phyloP scores from a whole-genome alignment of 768 basidiomycete genomes.

The Pluteus cervinus region DNA sequence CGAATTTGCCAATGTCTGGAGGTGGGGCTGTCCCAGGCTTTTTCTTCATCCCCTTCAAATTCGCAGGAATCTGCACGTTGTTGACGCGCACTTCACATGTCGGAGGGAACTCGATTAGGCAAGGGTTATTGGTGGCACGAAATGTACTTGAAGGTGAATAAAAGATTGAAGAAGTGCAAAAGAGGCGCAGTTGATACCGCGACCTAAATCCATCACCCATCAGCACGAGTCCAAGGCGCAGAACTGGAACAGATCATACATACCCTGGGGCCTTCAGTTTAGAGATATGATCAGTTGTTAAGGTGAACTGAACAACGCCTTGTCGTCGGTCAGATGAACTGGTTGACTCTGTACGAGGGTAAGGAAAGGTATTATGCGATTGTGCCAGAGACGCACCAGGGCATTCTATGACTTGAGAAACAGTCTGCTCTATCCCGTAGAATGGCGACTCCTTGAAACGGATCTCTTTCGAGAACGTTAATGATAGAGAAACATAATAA shows the following conservation, averaged over 20 bases:
- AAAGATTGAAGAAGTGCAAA: slow-evolving; percentile 82
- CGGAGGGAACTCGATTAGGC: slow-evolving; percentile 86
- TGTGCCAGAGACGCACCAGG: slow-evolving; percentile 48
- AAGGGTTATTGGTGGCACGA: slow-evolving; percentile 44
- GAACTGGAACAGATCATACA: slow-evolving; percentile 13
- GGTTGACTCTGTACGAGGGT: slow-evolving; percentile 52
- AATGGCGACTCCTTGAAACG: slow-evolving; percentile 82
- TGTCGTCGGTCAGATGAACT: slow-evolving; percentile 74
- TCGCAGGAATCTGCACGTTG: slow-evolving; percentile 57
- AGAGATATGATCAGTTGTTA: slow-evolving; percentile 55
- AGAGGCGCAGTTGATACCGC: slow-evolving; percentile 77
- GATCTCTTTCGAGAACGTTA: slow-evolving; percentile 37
- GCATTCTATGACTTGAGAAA: slow-evolving; percentile 67
- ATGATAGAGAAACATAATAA: slow-evolving; percentile 3
- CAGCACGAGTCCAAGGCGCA: slow-evolving; percentile 4
- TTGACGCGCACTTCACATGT: slow-evolving; percentile 92
- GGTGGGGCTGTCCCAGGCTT: slow-evolving; percentile 94
- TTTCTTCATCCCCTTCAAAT: slow-evolving; percentile 90
- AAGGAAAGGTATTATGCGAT: slow-evolving; percentile 5
- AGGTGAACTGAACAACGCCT: slow-evolving; percentile 53
- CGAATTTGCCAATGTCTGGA: slow-evolving; percentile 51
- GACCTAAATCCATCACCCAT: slow-evolving; percentile 33
- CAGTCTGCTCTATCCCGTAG: slow-evolving; percentile 57
- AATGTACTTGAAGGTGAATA: slow-evolving; percentile 51
- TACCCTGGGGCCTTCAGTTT: slow-evolving; percentile 58